phyloP scores from a whole-genome alignment of 805 yeast genomes.

The Schwanniomyces polymorphus region DNA sequence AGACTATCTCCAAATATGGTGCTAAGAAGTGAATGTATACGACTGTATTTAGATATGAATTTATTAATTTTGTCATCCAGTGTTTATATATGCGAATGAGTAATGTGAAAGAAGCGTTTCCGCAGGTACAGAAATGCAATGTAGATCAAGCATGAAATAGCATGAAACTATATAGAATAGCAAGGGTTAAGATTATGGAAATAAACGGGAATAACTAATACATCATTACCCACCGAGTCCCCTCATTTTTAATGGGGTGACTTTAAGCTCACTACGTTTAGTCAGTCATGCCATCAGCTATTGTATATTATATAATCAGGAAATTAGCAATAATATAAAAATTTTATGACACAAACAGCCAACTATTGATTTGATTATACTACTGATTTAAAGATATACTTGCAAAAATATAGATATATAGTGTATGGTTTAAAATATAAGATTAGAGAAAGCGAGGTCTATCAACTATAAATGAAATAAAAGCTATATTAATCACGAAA shows the following conservation, averaged over 20 bases:
- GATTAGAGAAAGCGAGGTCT: too few species aligned
- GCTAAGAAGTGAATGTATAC: slow-evolving; percentile 27
- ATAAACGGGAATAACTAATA: too few species aligned
- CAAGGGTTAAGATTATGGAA: too few species aligned
- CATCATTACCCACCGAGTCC: too few species aligned
- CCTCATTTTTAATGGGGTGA: too few species aligned
- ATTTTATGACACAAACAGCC: neutral
- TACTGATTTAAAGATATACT: neutral
- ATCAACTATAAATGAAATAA: neutral
- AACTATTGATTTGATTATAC: neutral
- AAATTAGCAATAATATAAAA: neutral
- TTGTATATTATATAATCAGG: neutral
- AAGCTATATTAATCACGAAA: neutral
- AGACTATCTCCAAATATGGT: slow-evolving; percentile 41
- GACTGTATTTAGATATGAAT: neutral
- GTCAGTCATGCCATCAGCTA: neutral
- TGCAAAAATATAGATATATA: neutral
- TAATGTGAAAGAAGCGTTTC: neutral
- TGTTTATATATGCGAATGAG: too few species aligned
- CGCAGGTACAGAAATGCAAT: neutral
- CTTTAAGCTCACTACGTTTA: too few species aligned
- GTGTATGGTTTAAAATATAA: neutral
- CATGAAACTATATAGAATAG: too few species aligned
- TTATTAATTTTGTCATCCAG: too few species aligned
- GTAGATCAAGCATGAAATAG: neutral